Conservation (phyloP, 768 basidiomycete species). For the Punctularia strigosozonata region DNA sequence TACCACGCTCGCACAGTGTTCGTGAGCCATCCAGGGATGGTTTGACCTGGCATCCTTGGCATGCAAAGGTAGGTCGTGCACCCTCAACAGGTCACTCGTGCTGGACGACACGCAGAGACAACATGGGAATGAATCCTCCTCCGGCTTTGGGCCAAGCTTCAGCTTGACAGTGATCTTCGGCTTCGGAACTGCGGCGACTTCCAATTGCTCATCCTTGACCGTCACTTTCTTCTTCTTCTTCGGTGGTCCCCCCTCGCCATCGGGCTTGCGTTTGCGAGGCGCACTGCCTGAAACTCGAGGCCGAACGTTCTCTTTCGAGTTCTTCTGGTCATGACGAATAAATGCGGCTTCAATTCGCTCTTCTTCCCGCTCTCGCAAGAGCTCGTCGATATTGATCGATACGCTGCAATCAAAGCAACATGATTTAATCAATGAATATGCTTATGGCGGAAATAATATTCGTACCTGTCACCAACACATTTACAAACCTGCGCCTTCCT, state of each 20-base stretch:
- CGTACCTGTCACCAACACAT: slow-evolving; percentile 65
- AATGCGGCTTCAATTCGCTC: slow-evolving; percentile 26
- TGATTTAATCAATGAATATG: no score
- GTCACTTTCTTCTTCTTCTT: slow-evolving; percentile 40
- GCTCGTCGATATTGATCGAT: slow-evolving; percentile 84
- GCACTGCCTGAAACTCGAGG: slow-evolving; percentile 8
- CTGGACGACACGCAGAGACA: slow-evolving; percentile 52
- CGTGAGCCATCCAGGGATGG: slow-evolving; percentile 65
- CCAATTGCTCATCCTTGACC: slow-evolving; percentile 13
- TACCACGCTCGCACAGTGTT: slow-evolving; percentile 64
- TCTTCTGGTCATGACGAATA: no score
- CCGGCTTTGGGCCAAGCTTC: slow-evolving; percentile 53
- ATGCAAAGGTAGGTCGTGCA: slow-evolving; percentile 53
- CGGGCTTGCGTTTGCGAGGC: slow-evolving; percentile 27
- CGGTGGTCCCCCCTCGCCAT: slow-evolving; percentile 24
- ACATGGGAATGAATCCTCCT: slow-evolving; percentile 52
- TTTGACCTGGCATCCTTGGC: slow-evolving; percentile 27
- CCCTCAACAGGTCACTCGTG: slow-evolving; percentile 44
- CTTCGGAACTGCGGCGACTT: slow-evolving; percentile 8
- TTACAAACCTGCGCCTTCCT: slow-evolving; percentile 66
- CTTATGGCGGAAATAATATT: not conserved
- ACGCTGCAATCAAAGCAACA: slow-evolving; percentile 46
- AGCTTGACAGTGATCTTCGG: slow-evolving; percentile 45
- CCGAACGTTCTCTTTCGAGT: slow-evolving; percentile 6
- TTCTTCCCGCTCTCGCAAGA: slow-evolving; percentile 54